Evolutionary conservation across 306 rosid genomes (phyloP).

Genomic region (Styphnolobium japonicum): DNA sequence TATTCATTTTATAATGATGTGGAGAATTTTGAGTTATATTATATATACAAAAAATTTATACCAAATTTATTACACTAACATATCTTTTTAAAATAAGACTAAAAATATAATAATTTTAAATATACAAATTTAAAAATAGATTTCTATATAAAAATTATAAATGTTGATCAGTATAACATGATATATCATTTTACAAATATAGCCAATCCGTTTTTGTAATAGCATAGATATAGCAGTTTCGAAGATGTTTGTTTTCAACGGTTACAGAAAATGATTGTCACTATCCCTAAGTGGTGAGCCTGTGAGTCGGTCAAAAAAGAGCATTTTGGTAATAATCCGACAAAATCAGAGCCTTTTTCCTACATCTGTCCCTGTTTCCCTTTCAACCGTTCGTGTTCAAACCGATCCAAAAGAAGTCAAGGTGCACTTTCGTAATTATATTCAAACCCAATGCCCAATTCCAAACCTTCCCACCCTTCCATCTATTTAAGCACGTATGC

Average conservation of each 20-base stretch:
- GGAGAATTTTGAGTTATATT: no score
- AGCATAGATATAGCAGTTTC: conserved; percentile 25
- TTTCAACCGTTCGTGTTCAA: conserved; percentile 66
- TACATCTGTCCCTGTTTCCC: conserved; percentile 73
- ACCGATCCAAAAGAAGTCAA: conserved; percentile 49
- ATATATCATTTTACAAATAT: no score
- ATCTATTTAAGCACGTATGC: conserved; percentile 58
- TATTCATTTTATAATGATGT: background rate
- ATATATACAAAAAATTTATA: no score
- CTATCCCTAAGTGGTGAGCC: conserved; percentile 43
- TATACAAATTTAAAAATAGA: no score
- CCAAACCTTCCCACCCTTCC: background rate
- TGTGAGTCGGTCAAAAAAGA: conserved; percentile 50
- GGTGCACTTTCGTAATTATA: conserved; percentile 65
- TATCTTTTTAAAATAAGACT: no score
- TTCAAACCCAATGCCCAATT: conserved; percentile 31
- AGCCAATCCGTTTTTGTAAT: background rate
- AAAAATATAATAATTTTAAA: no score
- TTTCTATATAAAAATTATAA: background rate
- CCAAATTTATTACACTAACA: no score
- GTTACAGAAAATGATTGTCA: conserved; percentile 43
- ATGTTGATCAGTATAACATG: no score
- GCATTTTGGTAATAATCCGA: conserved; percentile 65
- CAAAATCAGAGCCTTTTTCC: conserved; percentile 75
- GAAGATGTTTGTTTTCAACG: conserved; percentile 49